Evolutionary conservation across 345 rosid genomes (phyloP).

Genomic region (Nasturtium officinale): DNA sequence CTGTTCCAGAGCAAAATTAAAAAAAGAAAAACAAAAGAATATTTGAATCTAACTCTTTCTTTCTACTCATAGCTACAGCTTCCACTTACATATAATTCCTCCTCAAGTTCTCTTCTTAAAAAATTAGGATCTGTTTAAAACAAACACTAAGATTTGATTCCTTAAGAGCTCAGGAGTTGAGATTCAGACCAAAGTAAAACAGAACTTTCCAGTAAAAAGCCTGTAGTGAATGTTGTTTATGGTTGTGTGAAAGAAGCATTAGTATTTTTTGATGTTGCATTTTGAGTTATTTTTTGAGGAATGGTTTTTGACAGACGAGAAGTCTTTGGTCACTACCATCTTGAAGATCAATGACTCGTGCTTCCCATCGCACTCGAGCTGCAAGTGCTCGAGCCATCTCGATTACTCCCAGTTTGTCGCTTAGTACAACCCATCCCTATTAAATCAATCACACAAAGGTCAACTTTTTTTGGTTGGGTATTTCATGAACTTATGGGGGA

Average conservation of each 20-base stretch:
- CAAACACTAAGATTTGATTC: background rate
- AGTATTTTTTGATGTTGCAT: background rate
- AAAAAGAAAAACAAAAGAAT: conserved; percentile 39
- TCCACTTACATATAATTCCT: conserved; percentile 35
- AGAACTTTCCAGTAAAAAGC: conserved; percentile 32
- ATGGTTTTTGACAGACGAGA: conserved; percentile 95
- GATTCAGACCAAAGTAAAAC: conserved; percentile 1
- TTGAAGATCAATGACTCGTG: conserved; percentile 91
- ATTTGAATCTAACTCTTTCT: conserved; percentile 37
- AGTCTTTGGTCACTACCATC: conserved; percentile 94
- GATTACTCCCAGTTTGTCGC: conserved; percentile 72
- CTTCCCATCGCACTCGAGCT: conserved; percentile 93
- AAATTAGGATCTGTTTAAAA: conserved; percentile 22
- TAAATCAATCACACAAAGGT: conserved; percentile 15
- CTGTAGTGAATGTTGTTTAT: conserved; percentile 38
- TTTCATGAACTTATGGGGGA: background rate
- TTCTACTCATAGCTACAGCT: conserved; percentile 42
- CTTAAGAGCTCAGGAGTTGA: background rate
- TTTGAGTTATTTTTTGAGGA: conserved; percentile 64
- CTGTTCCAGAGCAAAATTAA: conserved; percentile 20
- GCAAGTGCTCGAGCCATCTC: conserved; percentile 82
- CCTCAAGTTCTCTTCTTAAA: conserved; percentile 22
- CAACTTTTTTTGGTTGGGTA: background rate
- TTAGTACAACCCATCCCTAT: conserved; percentile 93
- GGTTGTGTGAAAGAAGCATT: conserved; percentile 19